A percentile compares a stretch with the other conserved stretches of the same genome.
Conservation (phyloP, 179 eudicot genomes). For the Heliamphora pulchella region DNA sequence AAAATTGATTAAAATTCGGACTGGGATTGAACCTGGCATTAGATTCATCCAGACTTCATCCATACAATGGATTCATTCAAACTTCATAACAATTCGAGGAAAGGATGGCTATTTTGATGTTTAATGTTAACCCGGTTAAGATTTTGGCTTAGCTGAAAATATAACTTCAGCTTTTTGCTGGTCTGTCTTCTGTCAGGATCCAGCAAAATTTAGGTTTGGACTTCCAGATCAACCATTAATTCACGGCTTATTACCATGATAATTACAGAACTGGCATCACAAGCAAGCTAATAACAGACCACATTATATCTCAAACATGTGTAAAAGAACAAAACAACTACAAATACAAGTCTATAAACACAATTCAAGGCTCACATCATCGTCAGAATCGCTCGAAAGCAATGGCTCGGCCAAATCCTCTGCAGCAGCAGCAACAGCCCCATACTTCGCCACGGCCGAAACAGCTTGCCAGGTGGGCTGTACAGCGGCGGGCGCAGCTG, state of each 20-base stretch:
- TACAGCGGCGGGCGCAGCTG: conserved; percentile 32
- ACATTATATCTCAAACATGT: not conserved
- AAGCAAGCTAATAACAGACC: conserved; percentile 7
- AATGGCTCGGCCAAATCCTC: conserved; percentile 34
- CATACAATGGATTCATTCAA: not conserved
- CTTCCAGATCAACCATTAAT: not conserved
- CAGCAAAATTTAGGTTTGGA: not conserved
- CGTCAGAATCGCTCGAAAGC: conserved; percentile 72
- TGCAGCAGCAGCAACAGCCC: conserved; percentile 20
- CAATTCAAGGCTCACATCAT: conserved; percentile 55
- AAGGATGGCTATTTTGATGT: not conserved
- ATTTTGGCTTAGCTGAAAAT: not conserved
- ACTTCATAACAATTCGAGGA: not conserved
- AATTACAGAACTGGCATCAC: not conserved
- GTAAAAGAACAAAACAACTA: not conserved
- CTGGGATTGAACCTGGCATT: not conserved
- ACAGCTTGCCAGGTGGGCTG: conserved; percentile 40
- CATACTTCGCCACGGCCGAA: conserved; percentile 32
- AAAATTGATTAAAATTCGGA: not conserved
- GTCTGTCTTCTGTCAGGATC: not conserved
- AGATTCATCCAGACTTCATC: not conserved
- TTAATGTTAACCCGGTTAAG: not conserved
- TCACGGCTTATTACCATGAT: not conserved
- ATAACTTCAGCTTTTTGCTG: not conserved
- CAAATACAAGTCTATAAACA: not conserved